Evolutionary conservation across 352 stramenopile species (phyloP).

Genomic region (Phytophthora citricola): DNA sequence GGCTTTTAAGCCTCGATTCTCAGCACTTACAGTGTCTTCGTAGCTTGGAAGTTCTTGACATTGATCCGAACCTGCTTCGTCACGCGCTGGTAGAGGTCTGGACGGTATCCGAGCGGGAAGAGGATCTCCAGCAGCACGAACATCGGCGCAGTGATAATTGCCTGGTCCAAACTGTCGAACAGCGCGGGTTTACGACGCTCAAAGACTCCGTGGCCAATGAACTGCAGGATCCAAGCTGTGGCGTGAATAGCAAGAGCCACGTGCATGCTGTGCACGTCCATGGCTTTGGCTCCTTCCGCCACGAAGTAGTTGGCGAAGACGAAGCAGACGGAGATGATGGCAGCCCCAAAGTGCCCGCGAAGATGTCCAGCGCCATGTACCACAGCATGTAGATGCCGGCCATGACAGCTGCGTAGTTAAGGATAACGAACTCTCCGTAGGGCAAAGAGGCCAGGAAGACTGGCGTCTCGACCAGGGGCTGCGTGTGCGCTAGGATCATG

Average conservation of each 20-base stretch:
- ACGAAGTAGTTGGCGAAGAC: constrained; percentile 73
- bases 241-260: constrained; percentile 68
- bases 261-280: constrained; percentile 62
- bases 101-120: constrained; percentile 82
- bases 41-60: constrained; percentile 61
- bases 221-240: constrained; percentile 73
- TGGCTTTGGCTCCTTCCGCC: constrained; percentile 34
- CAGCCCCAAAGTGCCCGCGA: constrained; percentile 64
- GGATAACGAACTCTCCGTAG: constrained; percentile 57
- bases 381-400: constrained; percentile 78
- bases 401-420: constrained; percentile 73
- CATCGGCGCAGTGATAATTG: constrained; percentile 83
- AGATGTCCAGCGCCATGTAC: constrained; percentile 79
- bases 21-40: constrained; percentile 41
- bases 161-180: constrained; percentile 88
- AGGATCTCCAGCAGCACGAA: constrained; percentile 90
- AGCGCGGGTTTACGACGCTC: constrained; percentile 88
- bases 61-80: constrained; percentile 69
- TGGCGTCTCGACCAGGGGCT: constrained; percentile 44
- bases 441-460: constrained; percentile 38
- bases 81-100: constrained; percentile 69
- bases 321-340: constrained; percentile 58
- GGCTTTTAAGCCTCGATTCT: background rate
- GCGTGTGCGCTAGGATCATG: constrained; percentile 66
- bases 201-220: constrained; percentile 89